These are phyloP conservation scores for Hippophae gyantsensis DNA, from an alignment of 306 rosid species.

Conservation along the genomic window DNA sequence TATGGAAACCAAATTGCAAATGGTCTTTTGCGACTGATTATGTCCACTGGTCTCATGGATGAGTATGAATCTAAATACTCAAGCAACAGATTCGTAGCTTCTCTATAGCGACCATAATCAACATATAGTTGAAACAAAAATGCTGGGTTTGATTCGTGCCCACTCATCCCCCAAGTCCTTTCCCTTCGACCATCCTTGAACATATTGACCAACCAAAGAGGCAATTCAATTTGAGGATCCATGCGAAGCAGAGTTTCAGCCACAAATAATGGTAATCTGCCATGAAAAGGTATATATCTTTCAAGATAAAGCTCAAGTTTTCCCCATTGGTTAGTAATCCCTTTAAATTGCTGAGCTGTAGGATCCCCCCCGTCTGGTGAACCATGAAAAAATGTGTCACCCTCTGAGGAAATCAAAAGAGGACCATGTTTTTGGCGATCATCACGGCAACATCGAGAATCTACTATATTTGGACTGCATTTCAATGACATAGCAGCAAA, in stretches of 20 bases:
- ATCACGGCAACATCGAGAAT: slow-evolving; percentile 44
- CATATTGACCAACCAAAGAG: slow-evolving; percentile 81
- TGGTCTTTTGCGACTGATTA: slow-evolving; percentile 65
- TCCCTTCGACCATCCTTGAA: slow-evolving; percentile 72
- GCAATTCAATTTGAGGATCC: slow-evolving; percentile 81
- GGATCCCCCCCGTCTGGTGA: slow-evolving; percentile 41
- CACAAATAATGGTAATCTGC: slow-evolving; percentile 64
- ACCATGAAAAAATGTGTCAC: slow-evolving; percentile 47
- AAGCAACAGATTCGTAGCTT: slow-evolving; percentile 79
- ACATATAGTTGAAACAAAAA: slow-evolving; percentile 76
- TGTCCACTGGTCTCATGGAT: slow-evolving; percentile 52
- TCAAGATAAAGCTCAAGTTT: slow-evolving; percentile 73
- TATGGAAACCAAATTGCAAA: slow-evolving; percentile 84
- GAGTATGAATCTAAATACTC: slow-evolving; percentile 63
- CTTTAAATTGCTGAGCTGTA: slow-evolving; percentile 37
- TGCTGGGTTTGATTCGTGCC: slow-evolving; percentile 76
- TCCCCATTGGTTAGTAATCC: slow-evolving; percentile 45
- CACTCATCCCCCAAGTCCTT: slow-evolving; percentile 66
- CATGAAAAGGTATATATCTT: slow-evolving; percentile 64
- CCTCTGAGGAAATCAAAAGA: slow-evolving; percentile 53
- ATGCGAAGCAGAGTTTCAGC: slow-evolving; percentile 80
- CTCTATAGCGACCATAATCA: slow-evolving; percentile 70
- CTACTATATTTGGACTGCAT: slow-evolving; percentile 63
- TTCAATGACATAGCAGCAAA: slow-evolving; percentile 58
- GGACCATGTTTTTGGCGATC: slow-evolving; percentile 46